phyloP scores from a whole-genome alignment of 2,329 filamentous ascomycete genomes.

The Allantophomopsis lycopodina region DNA sequence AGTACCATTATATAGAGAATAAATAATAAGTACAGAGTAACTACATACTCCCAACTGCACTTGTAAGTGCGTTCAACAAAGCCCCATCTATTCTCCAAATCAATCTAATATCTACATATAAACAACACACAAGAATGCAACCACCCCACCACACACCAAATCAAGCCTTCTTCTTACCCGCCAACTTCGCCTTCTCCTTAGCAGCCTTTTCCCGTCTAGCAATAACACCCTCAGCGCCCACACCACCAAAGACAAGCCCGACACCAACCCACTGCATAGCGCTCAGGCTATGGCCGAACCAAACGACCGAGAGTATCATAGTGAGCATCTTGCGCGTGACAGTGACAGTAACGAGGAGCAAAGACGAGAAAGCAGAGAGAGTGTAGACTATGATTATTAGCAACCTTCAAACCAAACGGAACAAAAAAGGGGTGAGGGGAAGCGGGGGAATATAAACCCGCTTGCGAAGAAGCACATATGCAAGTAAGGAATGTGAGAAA shows the following conservation, averaged over 20 bases:
- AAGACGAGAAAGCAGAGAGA: constrained; percentile 77
- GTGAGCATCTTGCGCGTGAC: constrained; percentile 99
- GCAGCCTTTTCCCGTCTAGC: constrained; percentile 70
- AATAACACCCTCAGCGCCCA: constrained; percentile 80
- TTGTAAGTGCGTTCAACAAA: too few species aligned
- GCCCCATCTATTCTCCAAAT: too few species aligned
- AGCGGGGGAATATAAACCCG: too few species aligned
- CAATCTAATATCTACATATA: too few species aligned
- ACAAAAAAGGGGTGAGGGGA: not conserved
- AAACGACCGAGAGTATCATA: constrained; percentile 91
- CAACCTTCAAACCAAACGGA: not conserved
- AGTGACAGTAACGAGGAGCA: constrained; percentile 89
- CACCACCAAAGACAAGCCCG: constrained; percentile 83
- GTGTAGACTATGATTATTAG: constrained; percentile 56
- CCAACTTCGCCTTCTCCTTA: constrained; percentile 65
- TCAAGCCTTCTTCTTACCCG: constrained; percentile 30
- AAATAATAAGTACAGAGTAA: too few species aligned
- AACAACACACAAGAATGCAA: too few species aligned
- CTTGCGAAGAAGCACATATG: too few species aligned
- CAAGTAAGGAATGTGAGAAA: not conserved
- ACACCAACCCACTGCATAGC: constrained; percentile 93
- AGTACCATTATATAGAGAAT: too few species aligned
- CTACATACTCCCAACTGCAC: too few species aligned
- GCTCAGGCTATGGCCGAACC: constrained; percentile 80
- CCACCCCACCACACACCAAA: not conserved